Evolutionary conservation across 257 asterid genomes (phyloP), one percentile per base, ranked within the genome.

Genomic region (Handroanthus guayacan): DNA sequence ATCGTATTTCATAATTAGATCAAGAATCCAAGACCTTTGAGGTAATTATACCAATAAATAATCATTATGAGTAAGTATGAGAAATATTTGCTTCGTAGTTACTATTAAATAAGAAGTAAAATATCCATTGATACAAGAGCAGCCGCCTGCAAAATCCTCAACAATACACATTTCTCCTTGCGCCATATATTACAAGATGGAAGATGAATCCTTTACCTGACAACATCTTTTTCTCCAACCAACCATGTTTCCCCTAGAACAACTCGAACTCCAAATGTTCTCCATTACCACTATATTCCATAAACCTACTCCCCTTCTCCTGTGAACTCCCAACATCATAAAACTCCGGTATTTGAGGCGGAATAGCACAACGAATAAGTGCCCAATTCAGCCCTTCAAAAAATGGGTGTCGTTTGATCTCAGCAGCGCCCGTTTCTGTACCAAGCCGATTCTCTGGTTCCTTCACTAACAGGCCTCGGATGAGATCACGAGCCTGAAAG

Each of bases 301-400:
- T 9, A 62, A 76, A 67, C 82, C 16, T 64, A 6, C 56, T 39
- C 69, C 78, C 82, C 77, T 80, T 67, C 66, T 71, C 83, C 36
- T 44, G 52, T 20, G 69, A 66, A 43, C 38, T 70, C 58, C 79
- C 86, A n/a, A 50, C 75, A 9, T 84, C 86, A 10, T 39, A 62
- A 7, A 83, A 39, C 75, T 88, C 86, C 1, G 96, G 96, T 36
- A 90, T 75, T 43, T 88, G 87, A 20, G 96, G 96, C 6, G 96
- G 96, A 34, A 74, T 18, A 13, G 88, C 84, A 37, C 93, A 90
- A 36, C 96, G 87, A n/a, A 90, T 90, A 56, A 90, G 69, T 0
- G 96, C 96, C 88, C 93, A 88, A 43, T 90, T 90, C 71, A 90
- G 38, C 56, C 92, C 96, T 57, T 86, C 89, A 61, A 90, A 90